Evolutionary conservation across 176 grass and related monocot genomes (phyloP), one percentile per base, ranked within the genome.

Genomic region (Ensete glaucum): DNA sequence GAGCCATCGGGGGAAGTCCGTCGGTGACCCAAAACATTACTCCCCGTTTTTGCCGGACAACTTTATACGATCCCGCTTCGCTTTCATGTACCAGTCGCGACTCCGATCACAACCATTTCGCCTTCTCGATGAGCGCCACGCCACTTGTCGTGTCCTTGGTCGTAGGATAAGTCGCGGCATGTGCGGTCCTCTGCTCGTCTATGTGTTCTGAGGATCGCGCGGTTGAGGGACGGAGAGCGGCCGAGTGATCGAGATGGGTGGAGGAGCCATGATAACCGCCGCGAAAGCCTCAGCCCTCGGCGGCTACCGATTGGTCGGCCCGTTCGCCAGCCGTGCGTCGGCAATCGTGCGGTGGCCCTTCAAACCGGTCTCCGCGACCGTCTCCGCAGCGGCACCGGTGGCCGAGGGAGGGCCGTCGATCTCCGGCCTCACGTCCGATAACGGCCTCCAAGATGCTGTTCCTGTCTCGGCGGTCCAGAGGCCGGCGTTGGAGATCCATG

Each of bases 191-290:
- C 4, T 0, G 34, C 34, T 43, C 34, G 34, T 4, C 34, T 43
- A 6, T 43, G 5, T 6, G 4, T 4, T 43, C 34, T 43, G 4
- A 4, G 34, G 34, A 43, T 43, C 34, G 5, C 34, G 25, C 16
- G 11, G 12, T 43, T 20, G 53, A 9, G 2, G 1, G 54, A 53
- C 7, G 3, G 26, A 12, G 53, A 21, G 4, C 29, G 15, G 19
- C 2, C 4, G n/a, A n/a, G 16, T 51, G 54, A 29, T 0, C 25
- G 59, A 60, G 27, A 69, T 58, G 78, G 87, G 89, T 12, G 84
- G 84, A 71, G 93, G 93, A 71, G 81, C 86, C 25, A 88, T 96
- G 79, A 76, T 87, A 83, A 90, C 87, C 2, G 83, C 90, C 12
- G 85, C 85, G 65, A 90, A 90, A 89, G 77, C 91, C 15, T 75